A percentile compares a stretch with the other conserved stretches of the same genome.
phyloP scores from a whole-genome alignment of 805 yeast species.

The Komagataella populi region DNA sequence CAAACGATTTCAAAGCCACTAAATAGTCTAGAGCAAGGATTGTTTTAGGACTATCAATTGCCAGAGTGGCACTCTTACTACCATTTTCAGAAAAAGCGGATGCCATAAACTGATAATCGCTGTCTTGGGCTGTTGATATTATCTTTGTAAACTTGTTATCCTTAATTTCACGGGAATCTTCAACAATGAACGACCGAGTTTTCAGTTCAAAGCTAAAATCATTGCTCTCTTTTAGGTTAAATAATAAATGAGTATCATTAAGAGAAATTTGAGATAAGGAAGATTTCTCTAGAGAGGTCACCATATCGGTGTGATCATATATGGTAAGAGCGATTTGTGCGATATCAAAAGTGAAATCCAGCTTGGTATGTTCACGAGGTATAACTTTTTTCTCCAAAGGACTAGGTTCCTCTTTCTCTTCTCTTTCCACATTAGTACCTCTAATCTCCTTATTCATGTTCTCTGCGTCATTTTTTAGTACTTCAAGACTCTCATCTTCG shows the following conservation, averaged over 20 bases:
- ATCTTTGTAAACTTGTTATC: conserved; percentile 69
- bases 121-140: conserved; percentile 54
- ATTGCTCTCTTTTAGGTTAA: conserved; percentile 38
- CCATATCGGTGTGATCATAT: conserved; percentile 34
- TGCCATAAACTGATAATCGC: conserved; percentile 60
- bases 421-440: conserved; percentile 6
- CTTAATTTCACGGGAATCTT: conserved; percentile 51
- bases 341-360: conserved; percentile 40
- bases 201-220: conserved; percentile 46
- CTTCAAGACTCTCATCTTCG: conserved; percentile 23
- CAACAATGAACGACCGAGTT: conserved; percentile 61
- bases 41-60: conserved; percentile 69
- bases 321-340: conserved; percentile 52
- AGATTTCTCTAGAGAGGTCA: conserved; percentile 20
- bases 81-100: conserved; percentile 26
- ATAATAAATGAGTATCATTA: conserved; percentile 37
- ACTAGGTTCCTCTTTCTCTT: conserved; percentile 3
- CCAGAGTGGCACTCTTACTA: conserved; percentile 36
- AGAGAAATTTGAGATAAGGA: conserved; percentile 46
- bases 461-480: conserved; percentile 49
- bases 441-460: conserved; percentile 39
- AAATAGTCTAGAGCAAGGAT: conserved; percentile 80
- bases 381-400: conserved; percentile 1
- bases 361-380: conserved; percentile 14
- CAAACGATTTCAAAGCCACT: conserved; percentile 57